Base-by-base conservation (phyloP, 2,329 filamentous ascomycete species). In the Nothophoma quercina region DNA sequence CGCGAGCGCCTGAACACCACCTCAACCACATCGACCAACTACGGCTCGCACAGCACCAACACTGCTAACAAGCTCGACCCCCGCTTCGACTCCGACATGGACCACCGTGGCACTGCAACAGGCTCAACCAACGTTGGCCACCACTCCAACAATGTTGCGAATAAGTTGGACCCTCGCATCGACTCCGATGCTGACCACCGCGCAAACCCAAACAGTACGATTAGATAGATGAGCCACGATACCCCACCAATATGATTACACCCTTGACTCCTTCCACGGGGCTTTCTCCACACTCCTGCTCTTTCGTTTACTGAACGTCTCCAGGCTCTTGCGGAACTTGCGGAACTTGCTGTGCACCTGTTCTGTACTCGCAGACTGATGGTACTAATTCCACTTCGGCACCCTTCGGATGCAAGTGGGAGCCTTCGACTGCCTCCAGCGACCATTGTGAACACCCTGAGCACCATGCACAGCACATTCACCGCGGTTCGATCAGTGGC, bases 41-140 rank as follows among this genome's bases (percentile, higher is more conserved):
- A 68, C 32, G 70, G 71, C 2, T 61, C 68, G 8, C 70, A 72
- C 56, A 56, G 49, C 33, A 67, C 64, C n/a, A 69, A 73, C 38
- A 43, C 66, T 19, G 58, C 60, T 15, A 72, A 72, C 48, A 70
- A 73, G 58, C 16, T 68, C 9, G 69, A 72, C 35, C 70, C 68
- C 1, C 62, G 69, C 18, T 64, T 64, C 19, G 70, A 73, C 22
- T 70, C 64, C 1, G 68, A 68, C 30, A 32, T 60, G 23, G 56
- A 64, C 35, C 59, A 62, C 38, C 54, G 62, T 10, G 61, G 63
- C 34, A 62, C 59, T 28, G 47, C 40, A 2, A 55, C 55, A 9
- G 55, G 50, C 4, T 66, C 64, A 1, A 66, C 64, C 3, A 72
- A 71, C 16, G 57, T 56, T 10, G 70, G 69, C 4, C 59, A 64